These are phyloP conservation scores for Pseudogymnoascus verrucosus DNA, from an alignment of 2,329 filamentous ascomycete species.

Conservation along the genomic window DNA sequence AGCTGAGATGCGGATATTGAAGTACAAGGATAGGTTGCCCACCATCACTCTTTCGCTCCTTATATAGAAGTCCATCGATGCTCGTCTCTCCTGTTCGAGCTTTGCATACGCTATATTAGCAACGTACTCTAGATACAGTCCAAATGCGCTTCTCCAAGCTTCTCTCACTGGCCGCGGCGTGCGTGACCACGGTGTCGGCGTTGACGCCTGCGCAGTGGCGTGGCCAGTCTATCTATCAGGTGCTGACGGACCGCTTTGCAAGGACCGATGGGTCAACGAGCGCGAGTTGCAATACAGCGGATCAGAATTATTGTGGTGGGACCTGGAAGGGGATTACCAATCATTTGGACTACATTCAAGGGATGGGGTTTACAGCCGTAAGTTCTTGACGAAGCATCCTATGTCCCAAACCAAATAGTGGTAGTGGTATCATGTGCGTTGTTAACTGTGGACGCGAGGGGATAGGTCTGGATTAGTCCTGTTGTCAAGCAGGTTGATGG, in stretches of 20 bases:
- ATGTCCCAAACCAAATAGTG: neutral
- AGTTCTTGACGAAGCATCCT: neutral
- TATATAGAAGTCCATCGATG: too few species aligned
- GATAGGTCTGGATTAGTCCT: slow-evolving; percentile 37
- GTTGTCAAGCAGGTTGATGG: slow-evolving; percentile 32
- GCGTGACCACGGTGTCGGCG: slow-evolving; percentile 12
- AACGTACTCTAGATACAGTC: too few species aligned
- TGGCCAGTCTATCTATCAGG: slow-evolving; percentile 36
- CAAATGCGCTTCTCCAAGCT: too few species aligned
- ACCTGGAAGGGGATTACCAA: slow-evolving; percentile 35
- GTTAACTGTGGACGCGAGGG: slow-evolving; percentile 12
- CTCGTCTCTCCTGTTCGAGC: too few species aligned
- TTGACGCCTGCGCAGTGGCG: slow-evolving; percentile 31
- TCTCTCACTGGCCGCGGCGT: too few species aligned
- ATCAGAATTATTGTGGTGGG: slow-evolving; percentile 38
- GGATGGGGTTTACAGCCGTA: slow-evolving; percentile 34
- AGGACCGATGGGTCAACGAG: slow-evolving; percentile 30
- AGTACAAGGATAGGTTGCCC: too few species aligned
- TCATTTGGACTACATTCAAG: slow-evolving; percentile 35
- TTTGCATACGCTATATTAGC: too few species aligned
- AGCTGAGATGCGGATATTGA: too few species aligned
- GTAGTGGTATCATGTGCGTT: too few species aligned
- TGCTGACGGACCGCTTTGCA: slow-evolving; percentile 39
- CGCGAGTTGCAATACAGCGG: slow-evolving; percentile 18
- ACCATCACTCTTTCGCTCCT: too few species aligned